These are phyloP conservation scores for Solanum acaule DNA, from an alignment of 257 asterid species.

Conservation along the genomic window DNA sequence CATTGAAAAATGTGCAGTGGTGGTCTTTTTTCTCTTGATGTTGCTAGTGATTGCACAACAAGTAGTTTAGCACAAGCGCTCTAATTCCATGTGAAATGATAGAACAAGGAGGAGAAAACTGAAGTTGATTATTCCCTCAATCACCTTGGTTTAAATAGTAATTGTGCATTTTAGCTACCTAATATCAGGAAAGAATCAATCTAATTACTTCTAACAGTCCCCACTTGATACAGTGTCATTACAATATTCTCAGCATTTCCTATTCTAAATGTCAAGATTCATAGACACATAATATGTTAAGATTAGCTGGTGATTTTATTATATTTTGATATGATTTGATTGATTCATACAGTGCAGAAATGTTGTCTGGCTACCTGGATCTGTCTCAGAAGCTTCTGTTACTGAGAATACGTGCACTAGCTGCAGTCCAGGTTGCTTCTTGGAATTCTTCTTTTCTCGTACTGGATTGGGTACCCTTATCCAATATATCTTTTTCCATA, in stretches of 20 bases:
- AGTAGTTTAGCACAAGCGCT: background rate
- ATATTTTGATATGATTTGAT: background rate
- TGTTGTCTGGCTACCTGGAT: constrained; percentile 95
- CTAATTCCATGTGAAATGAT: background rate
- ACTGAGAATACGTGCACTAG: constrained; percentile 53
- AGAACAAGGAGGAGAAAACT: background rate
- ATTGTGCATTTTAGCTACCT: background rate
- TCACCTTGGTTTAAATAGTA: background rate
- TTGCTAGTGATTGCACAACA: background rate
- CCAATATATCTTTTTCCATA: background rate
- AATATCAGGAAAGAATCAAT: background rate
- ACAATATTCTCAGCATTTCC: background rate
- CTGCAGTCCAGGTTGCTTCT: constrained; percentile 72
- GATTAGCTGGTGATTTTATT: background rate
- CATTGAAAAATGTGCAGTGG: background rate
- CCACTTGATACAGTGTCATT: background rate
- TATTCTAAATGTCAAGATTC: background rate
- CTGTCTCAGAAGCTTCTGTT: constrained; percentile 68
- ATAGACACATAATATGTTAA: background rate
- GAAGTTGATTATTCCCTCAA: background rate
- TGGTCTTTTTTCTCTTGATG: background rate
- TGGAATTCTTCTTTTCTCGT: background rate
- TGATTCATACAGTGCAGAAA: constrained; percentile 65
- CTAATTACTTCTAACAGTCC: background rate
- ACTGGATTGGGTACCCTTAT: background rate